Conservation (phyloP, 139 green algal genomes). For the Mesotaenium endlicherianum region DNA sequence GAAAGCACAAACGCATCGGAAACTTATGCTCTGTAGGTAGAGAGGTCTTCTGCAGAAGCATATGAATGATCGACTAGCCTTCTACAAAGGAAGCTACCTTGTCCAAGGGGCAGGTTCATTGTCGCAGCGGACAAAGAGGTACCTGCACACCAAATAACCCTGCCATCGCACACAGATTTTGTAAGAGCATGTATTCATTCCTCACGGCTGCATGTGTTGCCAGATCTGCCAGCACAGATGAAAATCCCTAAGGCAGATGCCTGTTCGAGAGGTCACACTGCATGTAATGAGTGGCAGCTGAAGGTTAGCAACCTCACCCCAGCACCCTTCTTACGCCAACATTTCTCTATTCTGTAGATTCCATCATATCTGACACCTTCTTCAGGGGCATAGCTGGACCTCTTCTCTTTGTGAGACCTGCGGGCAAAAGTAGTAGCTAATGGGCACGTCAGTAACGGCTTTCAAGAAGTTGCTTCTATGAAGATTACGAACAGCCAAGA, state of each 20-base stretch:
- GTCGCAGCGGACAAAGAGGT: slow-evolving; percentile 92
- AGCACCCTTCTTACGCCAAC: slow-evolving; percentile 78
- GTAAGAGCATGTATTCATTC: background rate
- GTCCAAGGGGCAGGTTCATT: slow-evolving; percentile 88
- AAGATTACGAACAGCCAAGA: background rate
- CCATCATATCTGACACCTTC: slow-evolving; percentile 87
- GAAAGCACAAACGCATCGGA: background rate
- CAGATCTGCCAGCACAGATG: background rate
- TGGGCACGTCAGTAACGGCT: background rate
- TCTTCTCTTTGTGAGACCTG: slow-evolving; percentile 81
- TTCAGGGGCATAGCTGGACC: slow-evolving; percentile 82
- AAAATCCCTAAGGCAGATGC: background rate
- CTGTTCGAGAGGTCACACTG: background rate
- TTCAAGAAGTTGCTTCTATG: background rate
- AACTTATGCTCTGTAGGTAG: background rate
- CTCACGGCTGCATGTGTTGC: background rate
- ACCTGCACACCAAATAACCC: slow-evolving; percentile 63
- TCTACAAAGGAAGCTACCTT: background rate
- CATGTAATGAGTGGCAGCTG: background rate
- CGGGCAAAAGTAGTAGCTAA: background rate
- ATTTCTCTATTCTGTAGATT: slow-evolving; percentile 87
- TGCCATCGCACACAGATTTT: no score
- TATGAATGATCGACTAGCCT: background rate
- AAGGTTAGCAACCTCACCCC: slow-evolving; percentile 54
- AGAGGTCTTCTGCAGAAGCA: background rate